phyloP scores from a whole-genome alignment of 768 basidiomycete genomes.

The Kwoniella botswanensis region DNA sequence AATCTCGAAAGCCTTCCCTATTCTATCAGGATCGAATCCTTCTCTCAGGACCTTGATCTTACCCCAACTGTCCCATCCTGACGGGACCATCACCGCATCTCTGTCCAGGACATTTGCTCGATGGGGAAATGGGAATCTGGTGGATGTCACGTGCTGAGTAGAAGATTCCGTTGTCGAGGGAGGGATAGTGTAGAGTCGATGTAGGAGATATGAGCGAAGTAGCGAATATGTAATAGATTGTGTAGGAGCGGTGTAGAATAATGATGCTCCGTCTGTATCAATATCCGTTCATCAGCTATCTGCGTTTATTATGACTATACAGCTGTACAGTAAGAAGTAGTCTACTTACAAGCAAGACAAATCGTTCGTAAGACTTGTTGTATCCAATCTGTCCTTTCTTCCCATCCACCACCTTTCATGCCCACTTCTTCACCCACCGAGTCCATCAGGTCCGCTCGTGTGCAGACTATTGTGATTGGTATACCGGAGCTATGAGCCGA shows the following conservation, averaged over 20 bases:
- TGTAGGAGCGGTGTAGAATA: slow-evolving; percentile 84
- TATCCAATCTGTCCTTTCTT: slow-evolving; percentile 90
- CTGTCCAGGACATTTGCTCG: slow-evolving; percentile 92
- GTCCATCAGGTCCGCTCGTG: slow-evolving; percentile 92
- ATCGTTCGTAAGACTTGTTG: slow-evolving; percentile 95
- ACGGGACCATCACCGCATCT: slow-evolving; percentile 86
- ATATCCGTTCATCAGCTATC: slow-evolving; percentile 1
- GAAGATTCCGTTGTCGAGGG: slow-evolving; percentile 55
- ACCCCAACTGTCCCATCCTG: slow-evolving; percentile 98
- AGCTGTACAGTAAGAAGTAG: background rate
- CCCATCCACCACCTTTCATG: slow-evolving; percentile 73
- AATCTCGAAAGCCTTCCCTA: slow-evolving; percentile 45
- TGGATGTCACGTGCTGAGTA: slow-evolving; percentile 64
- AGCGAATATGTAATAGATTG: slow-evolving; percentile 74
- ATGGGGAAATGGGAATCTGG: slow-evolving; percentile 82
- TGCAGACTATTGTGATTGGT: slow-evolving; percentile 85
- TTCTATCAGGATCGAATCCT: slow-evolving; percentile 75
- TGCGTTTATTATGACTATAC: background rate
- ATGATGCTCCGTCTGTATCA: slow-evolving; percentile 77
- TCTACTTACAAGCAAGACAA: slow-evolving; percentile 81
- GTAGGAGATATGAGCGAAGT: slow-evolving; percentile 81
- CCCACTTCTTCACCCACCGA: slow-evolving; percentile 73
- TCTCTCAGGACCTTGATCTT: slow-evolving; percentile 90
- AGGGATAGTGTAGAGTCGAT: slow-evolving; percentile 76
- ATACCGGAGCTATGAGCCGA: slow-evolving; percentile 63